Evolutionary conservation across 495 filamentous ascomycete species (phyloP).

Genomic region (Pseudevernia furfuracea): DNA sequence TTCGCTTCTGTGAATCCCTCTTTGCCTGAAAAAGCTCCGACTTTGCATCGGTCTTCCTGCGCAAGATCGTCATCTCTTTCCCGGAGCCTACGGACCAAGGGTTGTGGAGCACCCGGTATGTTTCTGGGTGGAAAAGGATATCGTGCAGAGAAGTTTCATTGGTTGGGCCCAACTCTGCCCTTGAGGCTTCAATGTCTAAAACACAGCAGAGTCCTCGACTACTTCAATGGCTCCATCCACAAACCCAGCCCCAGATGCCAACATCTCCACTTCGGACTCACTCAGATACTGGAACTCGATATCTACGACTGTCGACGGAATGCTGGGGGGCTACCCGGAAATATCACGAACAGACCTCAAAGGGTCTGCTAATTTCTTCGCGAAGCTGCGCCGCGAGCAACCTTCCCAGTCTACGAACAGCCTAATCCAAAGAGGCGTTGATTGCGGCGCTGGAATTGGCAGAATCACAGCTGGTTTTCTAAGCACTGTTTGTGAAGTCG

Average conservation of each 20-base stretch:
- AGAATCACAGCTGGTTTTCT: slow-evolving; percentile 53
- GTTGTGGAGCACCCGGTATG: neutral
- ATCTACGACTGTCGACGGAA: slow-evolving; percentile 63
- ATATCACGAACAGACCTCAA: slow-evolving; percentile 70
- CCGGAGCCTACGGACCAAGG: neutral
- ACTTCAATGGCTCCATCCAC: neutral
- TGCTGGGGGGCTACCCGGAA: slow-evolving; percentile 76
- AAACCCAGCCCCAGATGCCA: neutral
- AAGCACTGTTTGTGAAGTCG: slow-evolving; percentile 40
- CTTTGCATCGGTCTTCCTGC: no score
- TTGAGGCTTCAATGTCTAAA: neutral
- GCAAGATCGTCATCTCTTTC: neutral
- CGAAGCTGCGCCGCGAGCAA: slow-evolving; percentile 54
- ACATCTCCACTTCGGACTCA: slow-evolving; percentile 23
- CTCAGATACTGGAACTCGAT: slow-evolving; percentile 69
- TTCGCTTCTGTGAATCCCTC: neutral
- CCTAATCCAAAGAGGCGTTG: slow-evolving; percentile 35
- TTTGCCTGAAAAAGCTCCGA: neutral
- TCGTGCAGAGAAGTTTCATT: neutral
- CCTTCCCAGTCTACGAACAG: slow-evolving; percentile 17
- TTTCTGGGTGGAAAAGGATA: neutral
- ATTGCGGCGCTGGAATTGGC: slow-evolving; percentile 59
- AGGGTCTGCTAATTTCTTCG: slow-evolving; percentile 66
- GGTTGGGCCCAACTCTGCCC: neutral
- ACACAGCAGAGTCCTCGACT: neutral